Percentiles rank a stretch among this genome's conserved stretches.
Evolutionary conservation across 345 rosid species (phyloP).

Genomic region (Zanthoxylum bungeanum): DNA sequence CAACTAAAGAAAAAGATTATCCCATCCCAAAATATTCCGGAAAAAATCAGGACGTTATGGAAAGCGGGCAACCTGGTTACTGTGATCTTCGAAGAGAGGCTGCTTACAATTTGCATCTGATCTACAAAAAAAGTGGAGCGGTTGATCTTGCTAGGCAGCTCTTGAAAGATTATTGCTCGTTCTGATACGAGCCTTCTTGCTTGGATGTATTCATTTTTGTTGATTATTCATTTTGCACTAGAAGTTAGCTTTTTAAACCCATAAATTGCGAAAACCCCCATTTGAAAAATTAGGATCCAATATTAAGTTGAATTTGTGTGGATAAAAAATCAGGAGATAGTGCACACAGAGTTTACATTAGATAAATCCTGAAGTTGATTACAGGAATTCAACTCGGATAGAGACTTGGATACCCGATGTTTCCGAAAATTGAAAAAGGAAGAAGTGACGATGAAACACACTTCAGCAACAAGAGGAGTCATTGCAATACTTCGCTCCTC

Average conservation of each 20-base stretch:
- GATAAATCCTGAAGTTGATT: no score
- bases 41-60: conserved; percentile 26
- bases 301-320: no score
- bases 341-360: no score
- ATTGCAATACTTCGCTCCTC: no score
- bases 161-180: conserved; percentile 43
- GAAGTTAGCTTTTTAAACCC: not conserved
- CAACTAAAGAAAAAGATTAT: conserved; percentile 48
- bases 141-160: conserved; percentile 70
- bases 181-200: not conserved
- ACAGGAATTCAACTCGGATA: no score
- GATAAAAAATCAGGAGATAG: no score
- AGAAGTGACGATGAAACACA: not conserved
- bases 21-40: conserved; percentile 62
- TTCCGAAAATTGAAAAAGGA: not conserved
- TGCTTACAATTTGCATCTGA: conserved; percentile 65
- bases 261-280: not conserved
- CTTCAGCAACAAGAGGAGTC: no score
- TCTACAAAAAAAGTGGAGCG: conserved; percentile 63
- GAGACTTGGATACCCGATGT: not conserved
- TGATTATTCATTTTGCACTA: no score
- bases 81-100: conserved; percentile 62
- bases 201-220: not conserved
- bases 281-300: no score
- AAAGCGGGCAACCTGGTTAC: conserved; percentile 33